phyloP scores from a whole-genome alignment of 164 flowering plant genomes.

The Cinnamomum chago region DNA sequence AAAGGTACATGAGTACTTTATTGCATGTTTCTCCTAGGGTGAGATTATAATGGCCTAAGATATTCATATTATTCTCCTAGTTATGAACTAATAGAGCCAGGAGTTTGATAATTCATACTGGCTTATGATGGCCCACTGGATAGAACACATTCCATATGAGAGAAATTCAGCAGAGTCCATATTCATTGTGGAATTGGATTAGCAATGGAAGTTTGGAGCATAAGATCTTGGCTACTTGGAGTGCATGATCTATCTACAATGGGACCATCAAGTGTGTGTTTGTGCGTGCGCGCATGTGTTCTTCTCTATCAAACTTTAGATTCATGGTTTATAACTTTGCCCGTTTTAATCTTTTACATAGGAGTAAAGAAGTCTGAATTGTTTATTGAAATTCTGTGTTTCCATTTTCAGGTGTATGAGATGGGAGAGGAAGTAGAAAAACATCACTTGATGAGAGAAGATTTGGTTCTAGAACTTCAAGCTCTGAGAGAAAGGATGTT shows the following conservation, averaged over 20 bases:
- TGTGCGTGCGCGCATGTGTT: too few species aligned
- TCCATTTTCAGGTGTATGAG: constrained; percentile 54
- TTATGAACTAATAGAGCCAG: not conserved
- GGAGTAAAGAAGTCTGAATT: not conserved
- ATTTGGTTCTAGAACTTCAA: constrained; percentile 56
- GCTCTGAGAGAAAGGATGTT: constrained; percentile 45
- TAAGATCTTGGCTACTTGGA: not conserved
- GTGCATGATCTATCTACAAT: not conserved
- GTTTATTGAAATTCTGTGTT: constrained; percentile 1
- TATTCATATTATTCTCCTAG: not conserved
- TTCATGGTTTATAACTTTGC: not conserved
- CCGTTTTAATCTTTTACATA: not conserved
- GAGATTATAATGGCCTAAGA: too few species aligned
- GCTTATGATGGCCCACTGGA: not conserved
- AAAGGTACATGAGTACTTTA: constrained; percentile 41
- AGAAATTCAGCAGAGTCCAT: not conserved
- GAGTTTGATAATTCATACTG: not conserved
- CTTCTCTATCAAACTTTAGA: not conserved
- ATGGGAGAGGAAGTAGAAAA: constrained; percentile 68
- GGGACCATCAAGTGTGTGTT: not conserved
- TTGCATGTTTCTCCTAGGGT: not conserved
- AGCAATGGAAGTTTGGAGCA: not conserved
- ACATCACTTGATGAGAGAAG: constrained; percentile 48
- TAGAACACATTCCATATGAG: not conserved
- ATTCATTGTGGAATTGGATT: not conserved